Evolutionary conservation across 352 stramenopile species (phyloP), one percentile per base, ranked within the genome.

Genomic region (Pythium biforme): DNA sequence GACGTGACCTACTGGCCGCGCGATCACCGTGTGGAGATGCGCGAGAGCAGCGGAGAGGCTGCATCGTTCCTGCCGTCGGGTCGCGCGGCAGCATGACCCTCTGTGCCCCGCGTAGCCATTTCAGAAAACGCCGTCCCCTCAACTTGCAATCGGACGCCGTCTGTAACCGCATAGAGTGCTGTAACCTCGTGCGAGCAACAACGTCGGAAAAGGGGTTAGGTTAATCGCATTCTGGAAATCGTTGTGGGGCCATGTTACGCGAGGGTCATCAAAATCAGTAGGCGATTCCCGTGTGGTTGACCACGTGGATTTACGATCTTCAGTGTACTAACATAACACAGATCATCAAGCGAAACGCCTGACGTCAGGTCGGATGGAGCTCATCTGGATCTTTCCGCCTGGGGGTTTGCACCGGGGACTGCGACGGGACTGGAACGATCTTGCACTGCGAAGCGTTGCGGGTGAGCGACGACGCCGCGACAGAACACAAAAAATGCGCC

Each of bases 21-120:
- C 15, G 64, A 72, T 29, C 81, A 89, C 34, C 56, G 65, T 33
- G 60, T 90, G 56, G 70, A 83, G 50, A 79, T 90, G 72, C 31
- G 67, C 29, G 50, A 52, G 49, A 40, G 29, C 33, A 29, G 52
- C 29, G 20, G 33, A 29, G 37, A 56, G 45, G 11, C 34, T n/a
- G n/a, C n/a, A 8, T 79, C 73, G 20, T 86, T 88, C 52, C 68
- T 88, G 31, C 62, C 54, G 25, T 12, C 22, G 23, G 26, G 26
- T 52, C 45, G 29, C 15, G 19, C 20, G 23, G 3, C 25, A 48
- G 23, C 39, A 26, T 51, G 4, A 51, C 9, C 14, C 3, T n/a
- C n/a, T 12, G 3, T n/a, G n/a, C n/a, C n/a, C n/a, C n/a, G n/a
- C n/a, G n/a, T 56, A 66, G 50, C 59, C 51, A 60, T 66, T 59